These are phyloP conservation scores for Melastoma candidum DNA, from an alignment of 441 rosid species.

Conservation along the genomic window DNA sequence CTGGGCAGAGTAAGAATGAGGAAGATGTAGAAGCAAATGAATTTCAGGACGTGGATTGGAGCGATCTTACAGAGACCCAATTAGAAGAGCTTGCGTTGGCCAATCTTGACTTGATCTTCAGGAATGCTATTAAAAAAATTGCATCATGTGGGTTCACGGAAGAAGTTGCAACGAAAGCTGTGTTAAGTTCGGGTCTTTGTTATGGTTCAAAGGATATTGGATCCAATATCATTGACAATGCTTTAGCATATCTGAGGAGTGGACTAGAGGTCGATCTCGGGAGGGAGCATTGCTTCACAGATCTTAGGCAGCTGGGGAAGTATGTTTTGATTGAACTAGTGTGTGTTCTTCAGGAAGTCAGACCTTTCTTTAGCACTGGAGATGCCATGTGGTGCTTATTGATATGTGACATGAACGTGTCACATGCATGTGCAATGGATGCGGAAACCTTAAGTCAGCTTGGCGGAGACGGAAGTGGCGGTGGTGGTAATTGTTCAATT, in stretches of 20 bases:
- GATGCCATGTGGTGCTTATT: slow-evolving; percentile 98
- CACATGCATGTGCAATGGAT: slow-evolving; percentile 90
- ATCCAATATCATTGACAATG: slow-evolving; percentile 72
- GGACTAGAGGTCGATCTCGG: slow-evolving; percentile 44
- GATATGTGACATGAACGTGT: slow-evolving; percentile 90
- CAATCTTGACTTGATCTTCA: slow-evolving; percentile 62
- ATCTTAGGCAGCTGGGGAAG: slow-evolving; percentile 78
- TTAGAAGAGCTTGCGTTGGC: slow-evolving; percentile 66
- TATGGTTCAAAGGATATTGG: slow-evolving; percentile 74
- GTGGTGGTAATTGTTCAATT: slow-evolving; percentile 22
- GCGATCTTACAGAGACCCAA: slow-evolving; percentile 63
- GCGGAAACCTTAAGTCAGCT: slow-evolving; percentile 43
- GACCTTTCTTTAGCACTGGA: slow-evolving; percentile 74
- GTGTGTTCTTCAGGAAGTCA: slow-evolving; percentile 72
- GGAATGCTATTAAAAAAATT: slow-evolving; percentile 66
- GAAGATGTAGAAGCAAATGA: slow-evolving; percentile 42
- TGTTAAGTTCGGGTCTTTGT: slow-evolving; percentile 70
- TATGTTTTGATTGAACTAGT: slow-evolving; percentile 82
- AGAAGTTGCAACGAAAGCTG: slow-evolving; percentile 71
- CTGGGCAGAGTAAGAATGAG: slow-evolving; percentile 29
- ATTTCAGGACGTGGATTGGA: slow-evolving; percentile 71
- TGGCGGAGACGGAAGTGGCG: slow-evolving; percentile 25
- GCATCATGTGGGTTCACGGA: slow-evolving; percentile 57
- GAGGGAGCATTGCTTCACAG: slow-evolving; percentile 60
- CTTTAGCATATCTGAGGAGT: slow-evolving; percentile 51